phyloP scores from a whole-genome alignment of 202 grass and related monocot genomes.

The Musa balbisiana region DNA sequence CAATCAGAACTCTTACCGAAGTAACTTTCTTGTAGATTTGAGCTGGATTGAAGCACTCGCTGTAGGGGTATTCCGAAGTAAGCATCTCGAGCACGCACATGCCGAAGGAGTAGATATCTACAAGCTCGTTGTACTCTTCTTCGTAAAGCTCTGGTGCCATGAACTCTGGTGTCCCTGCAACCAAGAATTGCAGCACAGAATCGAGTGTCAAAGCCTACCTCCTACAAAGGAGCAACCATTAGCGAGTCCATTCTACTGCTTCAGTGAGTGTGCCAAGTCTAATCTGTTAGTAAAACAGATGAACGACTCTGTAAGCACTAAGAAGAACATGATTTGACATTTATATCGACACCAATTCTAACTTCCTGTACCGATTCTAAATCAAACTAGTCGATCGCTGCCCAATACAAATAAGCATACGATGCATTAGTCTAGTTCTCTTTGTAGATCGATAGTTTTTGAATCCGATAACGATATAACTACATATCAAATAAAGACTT shows the following conservation, averaged over 20 bases:
- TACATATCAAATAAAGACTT: too few species aligned
- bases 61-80: conserved; percentile 66
- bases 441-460: too few species aligned
- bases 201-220: neutral
- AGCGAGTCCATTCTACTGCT: neutral
- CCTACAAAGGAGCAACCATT: too few species aligned
- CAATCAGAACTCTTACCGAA: conserved; percentile 19
- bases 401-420: too few species aligned
- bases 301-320: too few species aligned
- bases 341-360: too few species aligned
- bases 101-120: conserved; percentile 80
- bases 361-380: too few species aligned
- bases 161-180: conserved; percentile 69
- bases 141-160: conserved; percentile 94
- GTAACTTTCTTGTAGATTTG: conserved; percentile 99
- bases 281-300: neutral
- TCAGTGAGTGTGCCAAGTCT: neutral
- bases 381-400: too few species aligned
- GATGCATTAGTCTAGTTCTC: too few species aligned
- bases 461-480: too few species aligned
- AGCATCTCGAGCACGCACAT: conserved; percentile 98
- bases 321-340: too few species aligned
- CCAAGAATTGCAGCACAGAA: neutral
- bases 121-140: conserved; percentile 52
- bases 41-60: conserved; percentile 76